These are phyloP conservation scores for Ampelocalamus luodianensis DNA, from an alignment of 176 grass and related monocot genomes.

Conservation along the genomic window DNA sequence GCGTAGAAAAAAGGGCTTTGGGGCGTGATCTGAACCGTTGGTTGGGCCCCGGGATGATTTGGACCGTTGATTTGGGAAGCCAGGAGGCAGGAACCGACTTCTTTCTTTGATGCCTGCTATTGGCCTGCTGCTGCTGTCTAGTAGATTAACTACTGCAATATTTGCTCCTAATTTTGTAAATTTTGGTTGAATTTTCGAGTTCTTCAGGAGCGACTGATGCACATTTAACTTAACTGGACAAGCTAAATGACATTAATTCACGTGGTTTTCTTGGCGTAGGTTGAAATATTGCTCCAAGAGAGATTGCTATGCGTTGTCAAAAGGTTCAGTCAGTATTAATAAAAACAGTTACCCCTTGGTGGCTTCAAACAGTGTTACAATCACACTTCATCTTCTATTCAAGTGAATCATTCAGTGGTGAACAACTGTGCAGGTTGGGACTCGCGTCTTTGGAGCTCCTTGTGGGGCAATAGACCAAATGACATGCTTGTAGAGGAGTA, in stretches of 20 bases:
- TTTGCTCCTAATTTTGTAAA: too few relatives aligned
- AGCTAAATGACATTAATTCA: constrained; percentile 24
- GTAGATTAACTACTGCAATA: too few relatives aligned
- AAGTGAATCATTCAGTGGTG: background rate
- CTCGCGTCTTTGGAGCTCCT: constrained; percentile 83
- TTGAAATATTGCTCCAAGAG: constrained; percentile 77
- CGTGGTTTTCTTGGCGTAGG: constrained; percentile 48
- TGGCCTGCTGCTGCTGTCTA: too few relatives aligned
- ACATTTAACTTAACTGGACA: constrained; percentile 28
- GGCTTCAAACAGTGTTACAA: constrained; percentile 16
- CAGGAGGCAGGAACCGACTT: background rate
- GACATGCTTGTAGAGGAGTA: constrained; percentile 88
- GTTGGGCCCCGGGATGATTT: background rate
- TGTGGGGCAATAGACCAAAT: constrained; percentile 97
- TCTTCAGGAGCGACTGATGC: constrained; percentile 1
- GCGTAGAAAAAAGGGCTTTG: background rate
- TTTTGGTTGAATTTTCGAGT: background rate
- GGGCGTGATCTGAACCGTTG: background rate
- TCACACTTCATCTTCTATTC: background rate
- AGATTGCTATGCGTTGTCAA: constrained; percentile 89
- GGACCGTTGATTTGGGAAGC: background rate
- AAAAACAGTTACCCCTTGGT: constrained; percentile 12
- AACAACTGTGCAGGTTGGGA: constrained; percentile 73
- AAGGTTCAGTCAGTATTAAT: constrained; percentile 55
- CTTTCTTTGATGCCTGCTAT: background rate